These are phyloP conservation scores for Cinnamomum chago DNA, from an alignment of 164 flowering plant genomes.

Conservation along the genomic window DNA sequence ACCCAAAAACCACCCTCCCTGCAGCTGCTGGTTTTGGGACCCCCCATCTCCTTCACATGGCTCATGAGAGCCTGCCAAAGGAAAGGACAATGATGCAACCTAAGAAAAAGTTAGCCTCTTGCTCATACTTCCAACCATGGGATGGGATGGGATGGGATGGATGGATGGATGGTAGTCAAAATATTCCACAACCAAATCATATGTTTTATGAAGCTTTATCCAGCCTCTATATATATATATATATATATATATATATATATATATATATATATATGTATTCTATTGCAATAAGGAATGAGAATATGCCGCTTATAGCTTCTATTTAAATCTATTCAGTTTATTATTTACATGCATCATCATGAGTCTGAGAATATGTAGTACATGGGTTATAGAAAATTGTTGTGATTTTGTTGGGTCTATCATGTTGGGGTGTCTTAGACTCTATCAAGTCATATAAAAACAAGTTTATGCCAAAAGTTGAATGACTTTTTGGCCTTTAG, in stretches of 20 bases:
- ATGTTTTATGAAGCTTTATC: neutral
- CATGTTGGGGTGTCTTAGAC: neutral
- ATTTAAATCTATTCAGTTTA: no score
- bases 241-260: no score
- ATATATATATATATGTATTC: no score
- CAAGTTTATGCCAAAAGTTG: neutral
- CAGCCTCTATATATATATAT: no score
- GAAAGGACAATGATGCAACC: slow-evolving; percentile 5
- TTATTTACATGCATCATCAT: no score
- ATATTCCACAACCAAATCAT: slow-evolving; percentile 4
- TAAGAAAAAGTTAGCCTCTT: neutral
- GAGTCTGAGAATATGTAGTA: no score
- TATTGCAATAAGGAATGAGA: no score
- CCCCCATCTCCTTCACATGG: slow-evolving; percentile 1
- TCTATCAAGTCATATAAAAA: neutral
- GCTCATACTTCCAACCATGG: neutral
- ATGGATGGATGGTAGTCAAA: neutral
- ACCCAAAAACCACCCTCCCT: neutral
- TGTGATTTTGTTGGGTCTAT: neutral
- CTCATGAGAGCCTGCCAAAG: neutral
- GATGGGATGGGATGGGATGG: neutral
- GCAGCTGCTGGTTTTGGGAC: neutral
- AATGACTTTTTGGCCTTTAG: neutral
- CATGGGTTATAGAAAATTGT: no score
- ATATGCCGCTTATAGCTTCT: no score